Conservation (phyloP, 2,329 filamentous ascomycete species). For the Fusarium chlamydosporum region DNA sequence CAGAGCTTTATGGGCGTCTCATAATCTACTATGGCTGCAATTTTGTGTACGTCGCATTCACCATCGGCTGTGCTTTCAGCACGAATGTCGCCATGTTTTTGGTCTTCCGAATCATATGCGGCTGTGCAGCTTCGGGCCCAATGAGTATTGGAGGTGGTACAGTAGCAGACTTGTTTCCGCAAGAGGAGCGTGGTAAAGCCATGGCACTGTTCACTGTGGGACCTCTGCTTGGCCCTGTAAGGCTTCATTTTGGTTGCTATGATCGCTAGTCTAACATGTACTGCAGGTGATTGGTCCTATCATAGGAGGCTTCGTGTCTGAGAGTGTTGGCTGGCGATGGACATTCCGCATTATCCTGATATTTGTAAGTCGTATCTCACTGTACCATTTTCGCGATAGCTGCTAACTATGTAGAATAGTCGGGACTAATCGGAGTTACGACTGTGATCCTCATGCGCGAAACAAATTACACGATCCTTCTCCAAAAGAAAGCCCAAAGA, state of each 20-base stretch:
- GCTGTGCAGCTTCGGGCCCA: constrained; percentile 38
- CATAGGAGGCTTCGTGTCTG: constrained; percentile 62
- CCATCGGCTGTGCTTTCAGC: constrained; percentile 33
- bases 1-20: constrained; percentile 37
- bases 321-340: constrained; percentile 65
- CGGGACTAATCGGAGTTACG: background rate
- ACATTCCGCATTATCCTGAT: constrained; percentile 66
- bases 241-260: background rate
- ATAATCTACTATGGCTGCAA: constrained; percentile 33
- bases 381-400: too few relatives aligned
- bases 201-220: constrained; percentile 74
- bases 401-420: constrained; percentile 5
- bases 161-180: constrained; percentile 31
- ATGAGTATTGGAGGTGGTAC: constrained; percentile 42
- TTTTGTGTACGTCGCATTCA: constrained; percentile 26
- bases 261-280: too few relatives aligned
- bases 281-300: constrained; percentile 46
- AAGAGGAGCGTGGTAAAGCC: constrained; percentile 66
- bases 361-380: constrained; percentile 19
- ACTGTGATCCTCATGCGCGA: constrained; percentile 49
- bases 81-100: constrained; percentile 36
- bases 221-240: constrained; percentile 69
- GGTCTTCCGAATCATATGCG: constrained; percentile 31
- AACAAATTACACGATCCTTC: constrained; percentile 40
- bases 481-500: constrained; percentile 10